Conservation (phyloP, 75 land plant species). For the Cupressus sempervirens region DNA sequence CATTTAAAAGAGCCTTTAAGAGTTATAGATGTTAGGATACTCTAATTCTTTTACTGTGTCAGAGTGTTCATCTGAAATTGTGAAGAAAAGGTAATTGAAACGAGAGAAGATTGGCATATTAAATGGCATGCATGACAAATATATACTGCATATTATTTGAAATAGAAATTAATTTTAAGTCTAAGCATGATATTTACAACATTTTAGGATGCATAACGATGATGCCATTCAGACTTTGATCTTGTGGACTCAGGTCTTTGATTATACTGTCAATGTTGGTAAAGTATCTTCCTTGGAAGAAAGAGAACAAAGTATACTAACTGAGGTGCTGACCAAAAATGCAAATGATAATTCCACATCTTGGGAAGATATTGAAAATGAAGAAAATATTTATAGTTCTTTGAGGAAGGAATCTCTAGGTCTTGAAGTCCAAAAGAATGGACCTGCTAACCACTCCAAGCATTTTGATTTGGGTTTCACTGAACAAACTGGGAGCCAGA, state of each 20-base stretch:
- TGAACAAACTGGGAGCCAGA: not conserved
- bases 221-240: not conserved
- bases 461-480: too few species aligned
- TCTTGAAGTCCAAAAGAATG: not conserved
- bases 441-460: not conserved
- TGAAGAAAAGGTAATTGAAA: not conserved
- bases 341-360: not conserved
- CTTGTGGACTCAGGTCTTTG: constrained; percentile 2
- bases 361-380: not conserved
- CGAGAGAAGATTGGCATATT: not conserved
- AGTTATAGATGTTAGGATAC: not conserved
- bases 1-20: not conserved
- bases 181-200: not conserved
- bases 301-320: not conserved
- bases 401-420: not conserved
- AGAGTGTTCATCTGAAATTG: not conserved
- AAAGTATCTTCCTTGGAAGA: not conserved
- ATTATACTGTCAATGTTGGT: not conserved
- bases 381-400: not conserved
- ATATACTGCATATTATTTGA: not conserved
- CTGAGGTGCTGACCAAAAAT: not conserved
- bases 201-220: not conserved
- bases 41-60: not conserved
- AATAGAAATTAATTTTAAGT: not conserved
- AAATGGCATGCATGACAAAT: not conserved